phyloP scores from a whole-genome alignment of 805 yeast genomes.

The Cyberlindnera americana region DNA sequence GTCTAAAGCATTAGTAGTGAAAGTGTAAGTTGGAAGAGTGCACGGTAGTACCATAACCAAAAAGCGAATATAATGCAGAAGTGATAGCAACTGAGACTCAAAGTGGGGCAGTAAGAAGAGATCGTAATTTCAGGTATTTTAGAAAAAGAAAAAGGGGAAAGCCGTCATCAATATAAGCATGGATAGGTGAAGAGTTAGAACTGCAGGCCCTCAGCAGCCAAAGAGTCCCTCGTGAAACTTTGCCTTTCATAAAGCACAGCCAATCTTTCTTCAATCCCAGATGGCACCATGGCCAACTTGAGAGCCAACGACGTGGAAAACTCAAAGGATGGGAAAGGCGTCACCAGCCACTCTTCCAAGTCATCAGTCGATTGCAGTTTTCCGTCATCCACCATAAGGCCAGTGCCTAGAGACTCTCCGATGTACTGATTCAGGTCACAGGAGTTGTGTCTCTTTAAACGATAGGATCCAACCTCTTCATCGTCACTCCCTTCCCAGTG shows the following conservation, averaged over 20 bases:
- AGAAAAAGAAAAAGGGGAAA: too few relatives aligned
- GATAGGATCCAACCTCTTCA: background rate
- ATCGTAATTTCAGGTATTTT: too few relatives aligned
- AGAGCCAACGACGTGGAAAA: background rate
- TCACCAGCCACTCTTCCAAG: background rate
- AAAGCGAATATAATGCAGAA: too few relatives aligned
- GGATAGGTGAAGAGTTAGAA: too few relatives aligned
- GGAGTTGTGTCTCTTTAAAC: slow-evolving; percentile 6
- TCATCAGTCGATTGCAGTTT: too few relatives aligned
- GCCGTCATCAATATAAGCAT: too few relatives aligned
- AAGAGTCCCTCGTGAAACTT: background rate
- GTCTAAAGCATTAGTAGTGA: too few relatives aligned
- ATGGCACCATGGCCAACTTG: background rate
- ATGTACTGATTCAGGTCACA: slow-evolving; percentile 3
- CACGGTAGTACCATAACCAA: too few relatives aligned
- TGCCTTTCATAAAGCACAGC: background rate
- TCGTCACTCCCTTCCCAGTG: background rate
- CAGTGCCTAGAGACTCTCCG: background rate
- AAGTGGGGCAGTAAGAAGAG: too few relatives aligned
- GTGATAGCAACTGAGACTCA: too few relatives aligned
- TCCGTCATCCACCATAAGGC: background rate
- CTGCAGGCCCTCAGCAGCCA: too few relatives aligned
- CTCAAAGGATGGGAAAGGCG: background rate
- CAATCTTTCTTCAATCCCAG: slow-evolving; percentile 1
- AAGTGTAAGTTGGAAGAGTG: too few relatives aligned